phyloP scores from a whole-genome alignment of 2,329 filamentous ascomycete species.

The Aphanocladium album region DNA sequence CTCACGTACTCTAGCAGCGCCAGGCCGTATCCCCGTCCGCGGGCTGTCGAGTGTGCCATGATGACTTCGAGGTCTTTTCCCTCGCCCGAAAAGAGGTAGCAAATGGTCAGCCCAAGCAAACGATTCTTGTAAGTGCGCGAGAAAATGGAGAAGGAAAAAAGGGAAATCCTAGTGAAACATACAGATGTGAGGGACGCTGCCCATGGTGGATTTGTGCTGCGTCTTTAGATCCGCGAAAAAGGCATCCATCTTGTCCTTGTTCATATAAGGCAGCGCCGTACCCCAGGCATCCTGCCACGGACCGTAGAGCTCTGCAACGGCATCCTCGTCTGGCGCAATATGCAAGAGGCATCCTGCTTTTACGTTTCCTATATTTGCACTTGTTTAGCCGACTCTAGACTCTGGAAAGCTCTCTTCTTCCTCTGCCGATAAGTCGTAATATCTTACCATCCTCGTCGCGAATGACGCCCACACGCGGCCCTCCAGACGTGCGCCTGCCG shows the following conservation, averaged over 20 bases:
- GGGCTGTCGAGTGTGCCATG: slow-evolving; percentile 16
- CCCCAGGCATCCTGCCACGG: slow-evolving; percentile 6
- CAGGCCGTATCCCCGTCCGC: slow-evolving; percentile 14
- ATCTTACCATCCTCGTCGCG: not conserved
- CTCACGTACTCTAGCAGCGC: slow-evolving; percentile 12
- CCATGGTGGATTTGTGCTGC: slow-evolving; percentile 17
- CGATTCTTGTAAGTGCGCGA: no score
- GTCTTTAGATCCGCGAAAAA: slow-evolving; percentile 17
- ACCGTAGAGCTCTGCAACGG: slow-evolving; percentile 10
- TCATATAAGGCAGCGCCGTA: slow-evolving; percentile 10
- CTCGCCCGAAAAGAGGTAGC: no score
- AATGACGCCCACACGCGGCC: not conserved
- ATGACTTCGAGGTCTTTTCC: slow-evolving; percentile 16
- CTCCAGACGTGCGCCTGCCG: not conserved
- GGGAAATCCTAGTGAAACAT: no score
- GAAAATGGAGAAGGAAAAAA: no score
- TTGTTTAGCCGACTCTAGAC: not conserved
- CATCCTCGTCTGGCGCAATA: slow-evolving; percentile 13
- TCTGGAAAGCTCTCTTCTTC: no score
- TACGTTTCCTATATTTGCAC: not conserved
- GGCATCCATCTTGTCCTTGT: slow-evolving; percentile 12
- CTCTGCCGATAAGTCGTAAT: no score
- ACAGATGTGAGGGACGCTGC: slow-evolving; percentile 16
- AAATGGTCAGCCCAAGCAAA: no score
- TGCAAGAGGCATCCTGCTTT: not conserved